Evolutionary conservation across 179 eudicot species (phyloP).

Genomic region (Corrigiola litoralis): DNA sequence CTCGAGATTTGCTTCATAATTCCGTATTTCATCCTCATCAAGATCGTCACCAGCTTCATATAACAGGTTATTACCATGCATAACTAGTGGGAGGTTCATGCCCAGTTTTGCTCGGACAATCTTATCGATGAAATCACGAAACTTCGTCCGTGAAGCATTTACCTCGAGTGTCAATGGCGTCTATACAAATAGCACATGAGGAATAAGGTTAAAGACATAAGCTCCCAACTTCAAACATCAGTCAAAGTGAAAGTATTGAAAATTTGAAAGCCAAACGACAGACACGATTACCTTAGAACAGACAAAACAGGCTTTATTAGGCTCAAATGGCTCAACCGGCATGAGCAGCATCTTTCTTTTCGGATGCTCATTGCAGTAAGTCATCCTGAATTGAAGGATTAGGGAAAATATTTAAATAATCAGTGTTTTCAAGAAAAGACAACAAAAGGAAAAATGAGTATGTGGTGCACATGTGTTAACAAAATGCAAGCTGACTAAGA

Average conservation of each 20-base stretch:
- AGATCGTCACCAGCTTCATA: constrained; percentile 98
- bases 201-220: neutral
- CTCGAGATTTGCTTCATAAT: constrained; percentile 86
- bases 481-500: neutral
- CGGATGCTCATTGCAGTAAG: constrained; percentile 85
- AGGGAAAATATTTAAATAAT: neutral
- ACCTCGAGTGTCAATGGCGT: constrained; percentile 86
- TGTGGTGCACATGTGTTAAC: neutral
- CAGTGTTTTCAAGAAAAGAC: neutral
- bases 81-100: constrained; percentile 75
- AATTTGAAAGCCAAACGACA: too few relatives aligned
- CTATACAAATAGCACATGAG: constrained; percentile 34
- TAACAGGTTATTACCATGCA: constrained; percentile 71
- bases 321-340: constrained; percentile 95
- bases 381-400: constrained; percentile 56
- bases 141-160: constrained; percentile 66
- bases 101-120: constrained; percentile 85
- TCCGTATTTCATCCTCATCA: constrained; percentile 69
- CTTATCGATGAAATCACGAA: constrained; percentile 81
- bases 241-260: too few relatives aligned
- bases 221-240: constrained; percentile 3
- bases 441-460: constrained; percentile 5
- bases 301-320: constrained; percentile 81
- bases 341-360: constrained; percentile 89
- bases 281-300: constrained; percentile 66